phyloP scores from a whole-genome alignment of 1,284 basidiomycete genomes.

The Boletellus dicymbophilus region DNA sequence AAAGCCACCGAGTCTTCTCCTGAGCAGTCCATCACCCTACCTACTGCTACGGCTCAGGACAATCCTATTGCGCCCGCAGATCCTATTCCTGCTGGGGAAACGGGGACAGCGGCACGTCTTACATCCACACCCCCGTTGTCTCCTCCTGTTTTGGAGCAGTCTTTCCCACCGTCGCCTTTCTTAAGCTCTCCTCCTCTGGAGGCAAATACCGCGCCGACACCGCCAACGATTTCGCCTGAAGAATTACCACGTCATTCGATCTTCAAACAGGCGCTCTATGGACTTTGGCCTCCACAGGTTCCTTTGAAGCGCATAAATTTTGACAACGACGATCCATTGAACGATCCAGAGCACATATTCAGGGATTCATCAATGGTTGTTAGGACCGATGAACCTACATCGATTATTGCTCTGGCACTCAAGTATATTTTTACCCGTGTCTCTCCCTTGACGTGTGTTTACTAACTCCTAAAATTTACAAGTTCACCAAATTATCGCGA shows the following conservation, averaged over 20 bases:
- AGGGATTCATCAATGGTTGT: slow-evolving; percentile 95
- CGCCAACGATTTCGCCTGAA: slow-evolving; percentile 60
- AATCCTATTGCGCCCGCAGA: slow-evolving; percentile 9
- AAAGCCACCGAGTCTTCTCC: slow-evolving; percentile 37
- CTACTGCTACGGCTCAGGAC: slow-evolving; percentile 16
- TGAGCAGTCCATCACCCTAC: slow-evolving; percentile 35
- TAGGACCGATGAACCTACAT: slow-evolving; percentile 96
- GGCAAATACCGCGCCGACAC: slow-evolving; percentile 46
- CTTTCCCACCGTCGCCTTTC: slow-evolving; percentile 58
- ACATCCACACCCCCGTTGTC: slow-evolving; percentile 31
- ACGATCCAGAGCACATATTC: slow-evolving; percentile 90
- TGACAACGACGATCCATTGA: slow-evolving; percentile 65
- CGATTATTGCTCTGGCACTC: slow-evolving; percentile 94
- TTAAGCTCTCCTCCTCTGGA: slow-evolving; percentile 42
- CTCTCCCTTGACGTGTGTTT: neutral
- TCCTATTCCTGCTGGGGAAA: slow-evolving; percentile 14
- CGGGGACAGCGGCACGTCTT: slow-evolving; percentile 12
- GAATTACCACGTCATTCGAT: slow-evolving; percentile 67
- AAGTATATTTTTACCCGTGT: slow-evolving; percentile 60
- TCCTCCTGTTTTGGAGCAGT: slow-evolving; percentile 35
- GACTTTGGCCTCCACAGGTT: slow-evolving; percentile 65
- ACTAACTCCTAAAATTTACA: slow-evolving; percentile 3
- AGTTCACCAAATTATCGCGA: slow-evolving; percentile 91
- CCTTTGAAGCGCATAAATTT: slow-evolving; percentile 48
- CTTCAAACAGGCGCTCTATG: slow-evolving; percentile 79